Evolutionary conservation across 495 filamentous ascomycete genomes (phyloP).

Genomic region (Xanthoparmelia taractica): DNA sequence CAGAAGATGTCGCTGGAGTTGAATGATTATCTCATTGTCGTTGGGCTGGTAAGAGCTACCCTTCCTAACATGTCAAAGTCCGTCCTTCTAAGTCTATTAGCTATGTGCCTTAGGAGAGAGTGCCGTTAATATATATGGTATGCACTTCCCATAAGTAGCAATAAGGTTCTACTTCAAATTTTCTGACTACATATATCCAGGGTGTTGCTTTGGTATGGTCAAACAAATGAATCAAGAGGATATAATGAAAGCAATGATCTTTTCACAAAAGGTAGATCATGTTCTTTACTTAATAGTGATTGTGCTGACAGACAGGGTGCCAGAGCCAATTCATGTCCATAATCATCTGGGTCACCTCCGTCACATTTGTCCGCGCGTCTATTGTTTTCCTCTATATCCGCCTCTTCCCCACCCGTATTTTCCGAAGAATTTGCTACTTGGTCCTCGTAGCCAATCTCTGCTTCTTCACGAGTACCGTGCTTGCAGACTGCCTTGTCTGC

Average conservation of each 20-base stretch:
- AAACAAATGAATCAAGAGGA: background rate
- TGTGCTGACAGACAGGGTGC: background rate
- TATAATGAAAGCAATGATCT: constrained; percentile 13
- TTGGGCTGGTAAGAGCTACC: constrained; percentile 13
- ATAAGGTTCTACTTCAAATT: too few species aligned
- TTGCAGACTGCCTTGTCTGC: constrained; percentile 32
- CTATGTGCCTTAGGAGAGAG: constrained; percentile 12
- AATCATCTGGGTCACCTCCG: constrained; percentile 26
- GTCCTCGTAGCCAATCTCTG: constrained; percentile 21
- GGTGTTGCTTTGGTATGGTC: background rate
- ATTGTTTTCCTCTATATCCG: constrained; percentile 39
- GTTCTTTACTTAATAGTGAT: background rate
- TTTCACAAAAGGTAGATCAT: constrained; percentile 11
- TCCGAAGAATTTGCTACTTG: constrained; percentile 31
- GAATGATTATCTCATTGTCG: constrained; percentile 19
- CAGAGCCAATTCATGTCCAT: constrained; percentile 12
- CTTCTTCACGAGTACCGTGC: constrained; percentile 20
- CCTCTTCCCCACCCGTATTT: constrained; percentile 31
- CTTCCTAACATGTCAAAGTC: background rate
- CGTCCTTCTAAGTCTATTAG: constrained; percentile 7
- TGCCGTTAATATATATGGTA: constrained; percentile 14
- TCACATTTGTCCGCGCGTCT: constrained; percentile 34
- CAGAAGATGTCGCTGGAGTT: constrained; percentile 14
- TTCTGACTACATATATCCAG: background rate
- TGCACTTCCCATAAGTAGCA: background rate